phyloP scores from a whole-genome alignment of 192 early-diverging fungal species.

The Coemansia erecta region DNA sequence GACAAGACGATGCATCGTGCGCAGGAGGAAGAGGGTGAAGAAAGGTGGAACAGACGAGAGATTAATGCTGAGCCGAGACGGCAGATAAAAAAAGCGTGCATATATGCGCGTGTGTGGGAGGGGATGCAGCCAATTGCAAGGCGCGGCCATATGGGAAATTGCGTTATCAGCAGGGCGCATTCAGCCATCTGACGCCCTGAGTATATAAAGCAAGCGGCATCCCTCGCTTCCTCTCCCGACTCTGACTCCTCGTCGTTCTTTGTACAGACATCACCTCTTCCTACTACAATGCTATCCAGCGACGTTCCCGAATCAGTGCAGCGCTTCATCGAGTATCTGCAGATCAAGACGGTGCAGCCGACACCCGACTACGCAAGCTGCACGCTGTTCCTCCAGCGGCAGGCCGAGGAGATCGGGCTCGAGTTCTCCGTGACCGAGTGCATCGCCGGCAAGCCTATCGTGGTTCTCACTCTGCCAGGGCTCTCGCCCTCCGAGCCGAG shows the following conservation, averaged over 20 bases:
- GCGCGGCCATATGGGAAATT: no score
- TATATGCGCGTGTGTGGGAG: no score
- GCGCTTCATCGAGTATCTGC: slow-evolving; percentile 78
- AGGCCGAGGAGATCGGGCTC: slow-evolving; percentile 72
- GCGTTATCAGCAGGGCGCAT: no score
- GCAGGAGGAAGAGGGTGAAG: not conserved
- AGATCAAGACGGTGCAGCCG: slow-evolving; percentile 84
- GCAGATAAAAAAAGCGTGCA: no score
- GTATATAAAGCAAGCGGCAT: not conserved
- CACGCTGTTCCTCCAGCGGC: slow-evolving; percentile 60
- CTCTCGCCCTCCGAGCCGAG: slow-evolving; percentile 55
- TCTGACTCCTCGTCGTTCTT: not conserved
- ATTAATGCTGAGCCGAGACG: no score
- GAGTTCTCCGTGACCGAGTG: slow-evolving; percentile 50
- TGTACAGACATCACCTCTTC: not conserved
- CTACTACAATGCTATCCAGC: not conserved
- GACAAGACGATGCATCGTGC: slow-evolving; percentile 31
- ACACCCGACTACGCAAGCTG: slow-evolving; percentile 72
- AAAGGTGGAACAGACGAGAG: not conserved
- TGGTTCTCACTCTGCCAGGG: slow-evolving; percentile 71
- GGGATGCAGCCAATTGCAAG: no score
- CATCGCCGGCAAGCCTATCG: slow-evolving; percentile 67
- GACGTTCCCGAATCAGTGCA: slow-evolving; percentile 17
- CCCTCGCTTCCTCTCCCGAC: not conserved
- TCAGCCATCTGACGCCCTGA: no score